Conservation (phyloP, 2,329 filamentous ascomycete species). For the Sarocladium brachiariae region DNA sequence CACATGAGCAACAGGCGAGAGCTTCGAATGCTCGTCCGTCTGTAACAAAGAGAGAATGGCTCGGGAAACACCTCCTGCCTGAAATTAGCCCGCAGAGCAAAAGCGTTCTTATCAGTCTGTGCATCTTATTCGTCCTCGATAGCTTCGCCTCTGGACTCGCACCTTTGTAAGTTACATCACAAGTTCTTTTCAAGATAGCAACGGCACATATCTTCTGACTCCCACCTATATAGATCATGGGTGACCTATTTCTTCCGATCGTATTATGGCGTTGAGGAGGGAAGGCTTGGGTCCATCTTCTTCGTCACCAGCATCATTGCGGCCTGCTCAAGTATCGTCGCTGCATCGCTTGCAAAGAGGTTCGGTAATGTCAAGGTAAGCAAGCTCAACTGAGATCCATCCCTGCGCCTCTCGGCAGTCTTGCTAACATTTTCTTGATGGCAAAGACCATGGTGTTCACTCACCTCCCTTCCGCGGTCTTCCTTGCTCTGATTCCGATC, state of each 20-base stretch:
- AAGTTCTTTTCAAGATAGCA: no score
- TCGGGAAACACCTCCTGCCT: conserved; percentile 35
- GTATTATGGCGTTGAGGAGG: conserved; percentile 40
- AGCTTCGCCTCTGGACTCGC: conserved; percentile 65
- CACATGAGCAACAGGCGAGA: neutral
- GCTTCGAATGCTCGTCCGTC: neutral
- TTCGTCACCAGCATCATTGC: conserved; percentile 46
- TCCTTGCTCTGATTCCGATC: conserved; percentile 55
- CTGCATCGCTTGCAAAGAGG: conserved; percentile 46
- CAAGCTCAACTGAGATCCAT: neutral
- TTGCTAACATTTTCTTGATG: no score
- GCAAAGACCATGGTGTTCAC: conserved; percentile 66
- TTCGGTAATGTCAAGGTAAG: conserved; percentile 59
- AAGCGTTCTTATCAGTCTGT: conserved; percentile 52
- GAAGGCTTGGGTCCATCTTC: conserved; percentile 46
- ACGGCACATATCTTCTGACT: no score
- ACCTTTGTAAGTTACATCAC: conserved; percentile 51
- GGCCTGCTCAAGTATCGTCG: conserved; percentile 43
- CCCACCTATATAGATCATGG: conserved; percentile 45
- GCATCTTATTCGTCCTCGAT: conserved; percentile 61
- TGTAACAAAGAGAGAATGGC: neutral
- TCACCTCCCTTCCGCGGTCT: conserved; percentile 61
- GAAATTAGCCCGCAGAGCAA: conserved; percentile 51
- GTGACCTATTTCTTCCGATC: conserved; percentile 49
- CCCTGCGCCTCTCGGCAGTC: neutral